Evolutionary conservation across 164 flowering plant species (phyloP), one percentile per base, ranked within the genome.

Genomic region (Magnolia officinalis): DNA sequence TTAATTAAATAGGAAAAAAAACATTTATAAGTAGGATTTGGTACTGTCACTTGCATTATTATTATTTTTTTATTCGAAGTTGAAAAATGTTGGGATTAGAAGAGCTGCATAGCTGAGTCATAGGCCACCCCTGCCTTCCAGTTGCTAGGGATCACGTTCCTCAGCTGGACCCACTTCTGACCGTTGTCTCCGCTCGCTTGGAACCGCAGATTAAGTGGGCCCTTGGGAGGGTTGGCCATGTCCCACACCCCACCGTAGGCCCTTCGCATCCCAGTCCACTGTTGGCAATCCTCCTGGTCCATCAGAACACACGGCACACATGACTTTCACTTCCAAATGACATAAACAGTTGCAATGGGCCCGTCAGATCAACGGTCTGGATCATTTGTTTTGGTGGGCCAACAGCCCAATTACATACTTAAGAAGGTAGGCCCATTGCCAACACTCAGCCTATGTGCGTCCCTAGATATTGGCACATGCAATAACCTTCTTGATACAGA

Each of bases 71-170:
- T 26, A n/a, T 26, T 26, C 1, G 29, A 37, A 37, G 6, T 37
- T 37, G 45, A 4, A 29, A 14, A 31, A 31, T 26, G n/a, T 14
- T n/a, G 29, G 29, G 31, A 19, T 81, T 80, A 84, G 64, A 20
- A 64, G 61, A 93, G 89, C 81, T 87, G 88, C 67, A 91, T 68
- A 63, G 63, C 24, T 1, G 96, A 79, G 83, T 90, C 90, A 77
- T 91, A 93, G 52, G 84, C 84, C 64, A 71, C 87, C 23, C 97
- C 96, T 68, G 87, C 84, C 80, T 90, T 86, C 98, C 97, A 93
- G 23, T 87, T 82, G 67, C 71, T 24, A 6, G 98, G 91, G 45
- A 95, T 83, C 19, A 73, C 87, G 71, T 77, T 80, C 18, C 72
- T 74, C 20, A 86, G 78, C 76, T 85, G 83, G 9, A 91, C 82